Conservation (phyloP, 176 grass and related monocot species). For the Rhynchospora tenuis region DNA sequence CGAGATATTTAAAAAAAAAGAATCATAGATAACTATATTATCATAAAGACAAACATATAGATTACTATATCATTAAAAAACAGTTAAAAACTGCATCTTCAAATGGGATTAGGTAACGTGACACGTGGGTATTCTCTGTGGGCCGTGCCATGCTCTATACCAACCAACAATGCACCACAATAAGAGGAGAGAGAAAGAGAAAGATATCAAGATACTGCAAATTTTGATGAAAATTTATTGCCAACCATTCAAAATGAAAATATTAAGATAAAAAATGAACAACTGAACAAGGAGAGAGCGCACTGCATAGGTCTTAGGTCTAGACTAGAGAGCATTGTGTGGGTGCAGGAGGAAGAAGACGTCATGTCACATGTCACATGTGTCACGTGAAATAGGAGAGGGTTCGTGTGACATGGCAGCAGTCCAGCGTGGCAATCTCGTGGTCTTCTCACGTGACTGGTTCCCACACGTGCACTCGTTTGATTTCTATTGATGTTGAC, state of each 20-base stretch:
- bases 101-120: background rate
- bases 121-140: background rate
- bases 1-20: too few species aligned
- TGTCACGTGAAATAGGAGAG: background rate
- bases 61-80: too few species aligned
- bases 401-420: background rate
- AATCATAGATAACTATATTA: too few species aligned
- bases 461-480: background rate
- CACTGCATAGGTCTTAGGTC: background rate
- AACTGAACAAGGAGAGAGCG: background rate
- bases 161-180: conserved; percentile 12
- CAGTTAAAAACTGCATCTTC: background rate
- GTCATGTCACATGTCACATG: conserved; percentile 9
- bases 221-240: background rate
- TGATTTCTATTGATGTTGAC: background rate
- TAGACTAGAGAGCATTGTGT: background rate
- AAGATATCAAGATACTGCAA: background rate
- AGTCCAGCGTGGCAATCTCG: background rate
- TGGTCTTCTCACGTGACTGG: background rate
- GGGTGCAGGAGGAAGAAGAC: background rate
- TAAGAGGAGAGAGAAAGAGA: background rate
- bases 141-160: background rate
- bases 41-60: too few species aligned
- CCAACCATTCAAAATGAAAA: background rate
- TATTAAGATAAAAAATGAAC: too few species aligned